Base-by-base conservation (phyloP, 306 rosid genomes). In the Rosa multiflora region DNA sequence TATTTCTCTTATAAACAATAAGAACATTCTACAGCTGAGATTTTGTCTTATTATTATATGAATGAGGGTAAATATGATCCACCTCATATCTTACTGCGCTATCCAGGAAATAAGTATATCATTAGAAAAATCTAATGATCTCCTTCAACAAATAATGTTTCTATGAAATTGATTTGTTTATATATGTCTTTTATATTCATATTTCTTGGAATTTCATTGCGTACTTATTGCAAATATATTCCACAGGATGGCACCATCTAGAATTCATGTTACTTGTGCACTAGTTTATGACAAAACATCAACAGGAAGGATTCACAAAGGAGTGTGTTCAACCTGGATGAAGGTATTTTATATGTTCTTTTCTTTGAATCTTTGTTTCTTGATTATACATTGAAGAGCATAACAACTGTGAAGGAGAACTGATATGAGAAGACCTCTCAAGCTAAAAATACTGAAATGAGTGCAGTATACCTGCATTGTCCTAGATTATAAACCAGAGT, bases 271-370 rank as follows among this genome's bases (percentile, higher is more conserved):
- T 79, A 96, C 99, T 42, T 96, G 97, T 90, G 98, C 99, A 71
- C 79, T 93, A 72, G 99, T 96, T 40, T 37, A 76, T 69, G 98
- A 93, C 78, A 90, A 87, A 82, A 93, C 87, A 87, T 89, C 91
- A 59, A 74, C 96, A 1, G 99, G 99, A 73, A 83, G 99, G 70
- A 83, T 90, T 80, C 98, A 96, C 73, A 90, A 80, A 79, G 99
- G 99, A 85, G 85, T 96, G 21, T 93, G 98, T 78, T 96, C 99
- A 40, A 96, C 99, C 26, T 96, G 99, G 99, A 96, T 96, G 92
- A 93, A 90, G 99, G 99, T 96, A 88, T 21, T 73, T 78, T 67
- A 32, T 78, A 6, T 46, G 40, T 78, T 82, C 74, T 78, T 42
- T 49, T 83, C 4, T 52, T 43, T 63, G 67, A 68, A 6, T 73